Percentiles rank a stretch among this genome's conserved stretches.
Conservation (phyloP, 345 rosid species). For the Nephelium lappaceum region DNA sequence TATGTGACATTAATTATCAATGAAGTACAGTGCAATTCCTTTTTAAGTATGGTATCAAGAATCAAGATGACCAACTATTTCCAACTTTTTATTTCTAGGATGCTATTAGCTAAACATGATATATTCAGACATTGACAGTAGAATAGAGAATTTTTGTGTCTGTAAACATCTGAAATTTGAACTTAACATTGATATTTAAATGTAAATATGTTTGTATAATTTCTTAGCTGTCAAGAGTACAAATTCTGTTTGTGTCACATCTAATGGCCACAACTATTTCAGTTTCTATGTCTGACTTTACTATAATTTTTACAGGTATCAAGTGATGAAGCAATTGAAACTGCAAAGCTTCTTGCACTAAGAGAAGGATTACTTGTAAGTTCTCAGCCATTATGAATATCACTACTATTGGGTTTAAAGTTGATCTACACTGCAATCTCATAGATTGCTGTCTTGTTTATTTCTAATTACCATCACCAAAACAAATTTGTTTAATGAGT, state of each 20-base stretch:
- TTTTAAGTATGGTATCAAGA: background rate
- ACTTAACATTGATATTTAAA: background rate
- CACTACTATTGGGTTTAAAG: background rate
- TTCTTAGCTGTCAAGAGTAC: background rate
- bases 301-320: constrained; percentile 47
- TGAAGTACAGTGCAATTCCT: background rate
- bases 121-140: background rate
- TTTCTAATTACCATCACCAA: background rate
- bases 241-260: background rate
- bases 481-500: constrained; percentile 5
- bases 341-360: constrained; percentile 69
- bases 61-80: constrained; percentile 1
- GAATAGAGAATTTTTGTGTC: background rate
- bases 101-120: background rate
- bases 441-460: background rate
- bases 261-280: background rate
- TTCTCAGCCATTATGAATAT: background rate
- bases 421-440: background rate
- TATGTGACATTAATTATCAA: background rate
- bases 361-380: constrained; percentile 91
- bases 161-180: background rate
- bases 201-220: background rate
- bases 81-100: constrained; percentile 4
- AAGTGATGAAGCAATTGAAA: constrained; percentile 83
- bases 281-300: background rate